phyloP scores from a whole-genome alignment of 164 flowering plant species.

The Aristolochia californica region DNA sequence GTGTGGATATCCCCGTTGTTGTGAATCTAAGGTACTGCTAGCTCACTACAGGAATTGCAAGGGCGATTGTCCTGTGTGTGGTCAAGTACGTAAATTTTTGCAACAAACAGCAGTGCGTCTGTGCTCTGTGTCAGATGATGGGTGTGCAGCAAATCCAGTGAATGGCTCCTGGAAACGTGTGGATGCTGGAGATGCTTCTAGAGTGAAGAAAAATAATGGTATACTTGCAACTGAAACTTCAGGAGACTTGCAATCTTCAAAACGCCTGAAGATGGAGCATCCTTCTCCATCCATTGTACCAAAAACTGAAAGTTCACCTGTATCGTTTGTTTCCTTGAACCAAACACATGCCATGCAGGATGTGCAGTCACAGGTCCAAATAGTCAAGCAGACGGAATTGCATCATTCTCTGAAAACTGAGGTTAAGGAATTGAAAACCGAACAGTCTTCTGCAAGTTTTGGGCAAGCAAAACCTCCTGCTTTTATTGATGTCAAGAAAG shows the following conservation, averaged over 20 bases:
- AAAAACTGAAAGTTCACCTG: constrained; percentile 27
- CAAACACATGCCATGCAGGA: constrained; percentile 26
- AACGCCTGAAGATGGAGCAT: constrained; percentile 72
- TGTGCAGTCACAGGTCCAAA: constrained; percentile 19
- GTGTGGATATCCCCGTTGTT: constrained; percentile 63
- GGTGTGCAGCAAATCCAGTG: constrained; percentile 17
- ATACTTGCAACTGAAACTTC: constrained; percentile 31
- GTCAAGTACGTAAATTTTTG: constrained; percentile 40
- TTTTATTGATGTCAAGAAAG: constrained; percentile 24
- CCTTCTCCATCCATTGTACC: constrained; percentile 28
- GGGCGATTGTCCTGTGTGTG: constrained; percentile 67
- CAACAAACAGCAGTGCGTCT: constrained; percentile 18
- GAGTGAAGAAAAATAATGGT: constrained; percentile 21
- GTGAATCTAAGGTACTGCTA: constrained; percentile 30
- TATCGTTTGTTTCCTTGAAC: constrained; percentile 18
- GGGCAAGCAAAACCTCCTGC: constrained; percentile 23
- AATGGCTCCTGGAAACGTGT: constrained; percentile 32
- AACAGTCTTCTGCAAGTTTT: constrained; percentile 21
- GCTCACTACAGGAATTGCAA: constrained; percentile 44
- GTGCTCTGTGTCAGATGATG: constrained; percentile 21
- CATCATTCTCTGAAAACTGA: constrained; percentile 32
- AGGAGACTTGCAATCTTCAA: constrained; percentile 49
- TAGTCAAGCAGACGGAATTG: constrained; percentile 23
- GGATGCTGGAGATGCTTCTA: constrained; percentile 28
- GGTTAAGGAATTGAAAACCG: constrained; percentile 36